phyloP scores from a whole-genome alignment of 2,329 filamentous ascomycete species.

The Ampelomyces quisqualis region DNA sequence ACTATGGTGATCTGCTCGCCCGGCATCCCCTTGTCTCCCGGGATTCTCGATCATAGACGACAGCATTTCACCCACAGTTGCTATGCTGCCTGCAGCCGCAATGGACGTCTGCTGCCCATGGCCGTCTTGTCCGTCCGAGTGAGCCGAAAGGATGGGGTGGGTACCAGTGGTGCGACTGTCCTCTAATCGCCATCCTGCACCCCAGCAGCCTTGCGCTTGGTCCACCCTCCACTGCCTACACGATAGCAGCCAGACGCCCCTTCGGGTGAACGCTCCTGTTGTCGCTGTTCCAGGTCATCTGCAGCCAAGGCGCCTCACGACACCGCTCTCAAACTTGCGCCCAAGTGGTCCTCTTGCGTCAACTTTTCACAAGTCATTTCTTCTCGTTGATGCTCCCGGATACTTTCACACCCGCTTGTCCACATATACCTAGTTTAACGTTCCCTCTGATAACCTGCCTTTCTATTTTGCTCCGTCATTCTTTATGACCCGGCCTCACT shows the following conservation, averaged over 20 bases:
- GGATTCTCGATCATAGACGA: constrained; percentile 11
- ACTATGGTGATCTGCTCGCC: constrained; percentile 14
- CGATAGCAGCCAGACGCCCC: constrained; percentile 31
- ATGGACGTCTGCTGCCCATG: constrained; percentile 32
- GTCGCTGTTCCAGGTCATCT: constrained; percentile 45
- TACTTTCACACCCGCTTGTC: constrained; percentile 31
- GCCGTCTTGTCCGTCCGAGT: constrained; percentile 18
- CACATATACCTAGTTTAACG: constrained; percentile 42
- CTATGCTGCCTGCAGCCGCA: constrained; percentile 31
- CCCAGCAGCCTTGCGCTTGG: constrained; percentile 39
- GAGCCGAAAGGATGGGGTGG: constrained; percentile 20
- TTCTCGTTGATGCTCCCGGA: constrained; percentile 36
- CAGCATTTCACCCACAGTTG: constrained; percentile 19
- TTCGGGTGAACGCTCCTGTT: constrained; percentile 45
- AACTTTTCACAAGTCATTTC: constrained; percentile 36
- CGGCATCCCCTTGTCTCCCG: constrained; percentile 22
- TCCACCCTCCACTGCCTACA: constrained; percentile 37
- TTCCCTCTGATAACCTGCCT: constrained; percentile 33
- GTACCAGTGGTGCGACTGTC: constrained; percentile 25
- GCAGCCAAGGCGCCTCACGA: constrained; percentile 46
- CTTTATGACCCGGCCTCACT: constrained; percentile 37
- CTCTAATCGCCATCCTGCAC: constrained; percentile 32
- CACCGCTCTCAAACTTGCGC: constrained; percentile 43
- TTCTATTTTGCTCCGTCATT: constrained; percentile 45
- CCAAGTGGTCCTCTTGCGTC: constrained; percentile 42